These are phyloP conservation scores for Boletus sp. DNA, from an alignment of 768 basidiomycete genomes.

Conservation along the genomic window DNA sequence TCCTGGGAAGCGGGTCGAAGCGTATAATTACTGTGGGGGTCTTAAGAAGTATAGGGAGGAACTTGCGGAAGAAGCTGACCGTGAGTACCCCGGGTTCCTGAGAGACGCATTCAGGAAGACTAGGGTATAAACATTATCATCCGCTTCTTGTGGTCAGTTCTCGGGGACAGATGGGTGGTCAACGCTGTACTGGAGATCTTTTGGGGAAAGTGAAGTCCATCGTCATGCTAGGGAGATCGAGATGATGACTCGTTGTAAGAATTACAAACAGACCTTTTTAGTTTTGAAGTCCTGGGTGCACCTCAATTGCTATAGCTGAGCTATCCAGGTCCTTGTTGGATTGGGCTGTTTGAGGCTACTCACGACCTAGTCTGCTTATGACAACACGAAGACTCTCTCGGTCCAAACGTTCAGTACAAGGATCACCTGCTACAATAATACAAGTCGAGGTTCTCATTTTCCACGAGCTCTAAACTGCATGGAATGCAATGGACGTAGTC, in stretches of 20 bases:
- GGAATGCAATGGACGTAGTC: neutral
- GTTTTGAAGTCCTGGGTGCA: neutral
- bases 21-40: slow-evolving; percentile 7
- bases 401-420: neutral
- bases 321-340: neutral
- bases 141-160: no score
- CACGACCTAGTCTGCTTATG: neutral
- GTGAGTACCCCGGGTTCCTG: slow-evolving; percentile 5
- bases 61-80: slow-evolving; percentile 6
- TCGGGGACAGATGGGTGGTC: neutral
- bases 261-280: neutral
- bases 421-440: neutral
- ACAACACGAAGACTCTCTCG: neutral
- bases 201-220: neutral
- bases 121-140: neutral
- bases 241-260: neutral
- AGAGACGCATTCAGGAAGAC: slow-evolving; percentile 4
- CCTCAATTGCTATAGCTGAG: no score
- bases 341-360: neutral
- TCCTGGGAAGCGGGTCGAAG: slow-evolving; percentile 5
- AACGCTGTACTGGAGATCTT: neutral
- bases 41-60: slow-evolving; percentile 8
- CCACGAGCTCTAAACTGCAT: neutral
- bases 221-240: neutral
- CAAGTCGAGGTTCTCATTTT: neutral